These are phyloP conservation scores for Coemansia sp. DNA, from an alignment of 192 early-diverging fungal species.

Conservation along the genomic window DNA sequence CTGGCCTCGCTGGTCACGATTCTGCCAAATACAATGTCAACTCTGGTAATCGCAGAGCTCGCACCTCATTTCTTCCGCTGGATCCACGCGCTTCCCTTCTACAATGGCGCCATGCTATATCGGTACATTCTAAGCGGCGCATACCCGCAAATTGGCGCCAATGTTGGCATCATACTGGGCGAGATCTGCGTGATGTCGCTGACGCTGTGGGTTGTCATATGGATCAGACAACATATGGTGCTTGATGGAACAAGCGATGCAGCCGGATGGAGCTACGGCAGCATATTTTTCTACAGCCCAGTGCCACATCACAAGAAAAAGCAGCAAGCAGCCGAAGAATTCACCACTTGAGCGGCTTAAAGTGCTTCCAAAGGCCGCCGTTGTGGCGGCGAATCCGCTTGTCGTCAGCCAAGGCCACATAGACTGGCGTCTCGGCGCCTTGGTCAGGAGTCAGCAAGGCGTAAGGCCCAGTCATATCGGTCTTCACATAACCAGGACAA, in stretches of 20 bases:
- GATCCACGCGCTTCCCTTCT: conserved; percentile 53
- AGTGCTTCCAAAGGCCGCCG: conserved; percentile 48
- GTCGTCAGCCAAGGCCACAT: conserved; percentile 39
- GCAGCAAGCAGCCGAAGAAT: neutral
- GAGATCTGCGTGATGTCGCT: conserved; percentile 34
- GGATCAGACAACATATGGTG: conserved; percentile 20
- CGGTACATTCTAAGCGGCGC: conserved; percentile 46
- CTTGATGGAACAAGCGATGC: conserved; percentile 19
- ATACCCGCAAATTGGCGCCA: conserved; percentile 36
- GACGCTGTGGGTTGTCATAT: conserved; percentile 28
- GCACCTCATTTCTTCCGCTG: conserved; percentile 47
- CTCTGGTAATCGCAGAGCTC: conserved; percentile 38
- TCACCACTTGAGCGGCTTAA: conserved; percentile 48
- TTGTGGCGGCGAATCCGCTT: conserved; percentile 42
- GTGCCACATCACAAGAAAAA: conserved; percentile 29
- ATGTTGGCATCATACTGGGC: conserved; percentile 48
- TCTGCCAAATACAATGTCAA: conserved; percentile 39
- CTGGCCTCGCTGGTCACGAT: conserved; percentile 18
- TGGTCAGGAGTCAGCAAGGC: conserved; percentile 44
- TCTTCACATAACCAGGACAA: conserved; percentile 48
- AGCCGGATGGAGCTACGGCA: conserved; percentile 29
- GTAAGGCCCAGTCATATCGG: conserved; percentile 47
- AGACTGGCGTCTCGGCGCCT: conserved; percentile 51
- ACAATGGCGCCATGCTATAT: conserved; percentile 51
- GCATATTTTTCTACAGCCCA: conserved; percentile 19